These are phyloP conservation scores for Cyclotella kingstonii DNA, from an alignment of 108 stramenopile genomes.

Conservation along the genomic window DNA sequence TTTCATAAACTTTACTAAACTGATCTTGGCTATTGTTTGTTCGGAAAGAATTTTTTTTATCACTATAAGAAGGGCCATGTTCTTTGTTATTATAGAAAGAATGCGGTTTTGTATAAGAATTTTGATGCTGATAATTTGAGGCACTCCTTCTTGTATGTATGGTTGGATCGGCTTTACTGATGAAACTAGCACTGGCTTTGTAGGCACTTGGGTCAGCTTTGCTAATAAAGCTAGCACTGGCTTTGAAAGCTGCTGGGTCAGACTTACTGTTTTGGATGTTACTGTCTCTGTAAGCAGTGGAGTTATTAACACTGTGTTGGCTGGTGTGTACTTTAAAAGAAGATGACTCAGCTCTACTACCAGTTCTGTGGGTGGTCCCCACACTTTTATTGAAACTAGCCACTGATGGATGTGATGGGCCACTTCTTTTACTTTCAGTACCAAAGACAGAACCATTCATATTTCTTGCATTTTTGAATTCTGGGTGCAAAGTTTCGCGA, in stretches of 20 bases:
- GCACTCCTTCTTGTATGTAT: neutral
- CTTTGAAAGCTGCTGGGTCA: slow-evolving; percentile 2
- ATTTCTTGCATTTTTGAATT: neutral
- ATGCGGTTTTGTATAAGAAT: too few relatives aligned
- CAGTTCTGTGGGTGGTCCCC: too few relatives aligned
- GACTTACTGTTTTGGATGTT: neutral
- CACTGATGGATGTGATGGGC: neutral
- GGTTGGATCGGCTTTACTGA: neutral
- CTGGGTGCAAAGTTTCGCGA: neutral
- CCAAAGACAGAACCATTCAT: neutral
- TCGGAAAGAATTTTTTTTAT: too few relatives aligned
- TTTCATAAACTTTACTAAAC: slow-evolving; percentile 3
- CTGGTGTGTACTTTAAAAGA: neutral
- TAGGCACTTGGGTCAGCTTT: slow-evolving; percentile 2
- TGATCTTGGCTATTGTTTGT: neutral
- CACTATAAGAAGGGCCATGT: too few relatives aligned
- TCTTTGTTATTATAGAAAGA: too few relatives aligned
- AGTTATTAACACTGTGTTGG: neutral
- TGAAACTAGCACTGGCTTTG: neutral
- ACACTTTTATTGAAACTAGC: too few relatives aligned
- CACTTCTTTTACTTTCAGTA: neutral
- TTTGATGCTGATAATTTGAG: too few relatives aligned
- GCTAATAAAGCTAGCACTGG: too few relatives aligned
- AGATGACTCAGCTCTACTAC: too few relatives aligned
- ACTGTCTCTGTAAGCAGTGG: neutral